Evolutionary conservation across 1,284 basidiomycete genomes (phyloP).

Genomic region (Cronartium ribicola): DNA sequence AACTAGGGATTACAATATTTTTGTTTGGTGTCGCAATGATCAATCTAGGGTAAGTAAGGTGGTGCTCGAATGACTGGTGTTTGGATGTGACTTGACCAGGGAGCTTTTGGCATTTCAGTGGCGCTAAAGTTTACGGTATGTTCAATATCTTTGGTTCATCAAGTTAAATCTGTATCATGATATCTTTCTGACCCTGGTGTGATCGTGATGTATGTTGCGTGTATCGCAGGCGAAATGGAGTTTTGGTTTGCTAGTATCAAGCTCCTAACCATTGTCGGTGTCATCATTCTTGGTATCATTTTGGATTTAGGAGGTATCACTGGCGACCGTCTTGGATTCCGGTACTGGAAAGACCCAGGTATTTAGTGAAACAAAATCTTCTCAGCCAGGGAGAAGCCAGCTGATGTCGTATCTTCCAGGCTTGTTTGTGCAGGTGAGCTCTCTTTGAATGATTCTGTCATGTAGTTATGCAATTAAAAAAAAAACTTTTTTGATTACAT

Average conservation of each 20-base stretch:
- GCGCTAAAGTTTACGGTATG: constrained; percentile 40
- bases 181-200: not conserved
- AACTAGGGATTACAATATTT: constrained; percentile 36
- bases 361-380: not conserved
- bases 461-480: not conserved
- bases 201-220: not conserved
- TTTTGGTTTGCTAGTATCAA: constrained; percentile 61
- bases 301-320: constrained; percentile 52
- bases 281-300: constrained; percentile 60
- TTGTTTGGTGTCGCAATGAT: constrained; percentile 24
- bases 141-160: not conserved
- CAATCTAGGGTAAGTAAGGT: constrained; percentile 32
- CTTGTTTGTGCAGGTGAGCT: constrained; percentile 29
- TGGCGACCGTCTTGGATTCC: constrained; percentile 60
- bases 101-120: constrained; percentile 21
- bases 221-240: constrained; percentile 56
- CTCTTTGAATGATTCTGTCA: not conserved
- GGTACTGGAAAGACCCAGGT: constrained; percentile 69
- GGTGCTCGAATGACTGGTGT: not conserved
- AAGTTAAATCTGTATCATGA: not conserved
- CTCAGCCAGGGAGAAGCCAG: not conserved
- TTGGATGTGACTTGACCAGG: not conserved
- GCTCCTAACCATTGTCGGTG: constrained; percentile 58
- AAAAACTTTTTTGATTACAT: constrained; percentile 1
- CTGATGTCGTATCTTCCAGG: not conserved